phyloP scores from a whole-genome alignment of 495 filamentous ascomycete species.

The Podospora conica region DNA sequence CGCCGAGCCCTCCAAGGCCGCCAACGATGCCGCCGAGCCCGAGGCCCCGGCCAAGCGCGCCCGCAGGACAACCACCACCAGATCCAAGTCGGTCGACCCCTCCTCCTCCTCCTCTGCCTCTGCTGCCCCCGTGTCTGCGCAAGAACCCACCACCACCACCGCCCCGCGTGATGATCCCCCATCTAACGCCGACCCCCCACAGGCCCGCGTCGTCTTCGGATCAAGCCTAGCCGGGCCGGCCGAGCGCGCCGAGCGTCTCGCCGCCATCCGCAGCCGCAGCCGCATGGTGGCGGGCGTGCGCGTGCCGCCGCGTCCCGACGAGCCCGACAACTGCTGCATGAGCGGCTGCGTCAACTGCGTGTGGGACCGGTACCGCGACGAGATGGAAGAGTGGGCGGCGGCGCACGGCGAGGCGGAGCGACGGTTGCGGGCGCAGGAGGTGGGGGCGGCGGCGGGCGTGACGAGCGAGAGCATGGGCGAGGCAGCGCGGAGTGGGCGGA shows the following conservation, averaged over 20 bases:
- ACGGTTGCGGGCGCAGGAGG: conserved; percentile 29
- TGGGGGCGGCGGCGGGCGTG: conserved; percentile 18
- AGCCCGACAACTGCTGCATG: conserved; percentile 99
- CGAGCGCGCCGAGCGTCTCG: conserved; percentile 58
- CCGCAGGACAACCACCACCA: conserved; percentile 20
- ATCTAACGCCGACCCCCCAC: conserved; percentile 38
- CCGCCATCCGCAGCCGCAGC: conserved; percentile 45
- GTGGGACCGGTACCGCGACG: conserved; percentile 86
- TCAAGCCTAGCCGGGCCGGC: conserved; percentile 59
- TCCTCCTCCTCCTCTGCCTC: conserved; percentile 10
- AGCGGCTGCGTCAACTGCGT: conserved; percentile 96
- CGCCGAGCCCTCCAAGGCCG: conserved; percentile 30
- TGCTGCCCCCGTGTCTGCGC: conserved; percentile 26
- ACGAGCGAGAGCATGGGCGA: conserved; percentile 17
- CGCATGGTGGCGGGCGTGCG: conserved; percentile 68
- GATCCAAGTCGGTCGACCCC: conserved; percentile 32
- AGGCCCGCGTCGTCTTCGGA: conserved; percentile 70
- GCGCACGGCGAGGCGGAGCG: conserved; percentile 50
- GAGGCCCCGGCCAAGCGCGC: conserved; percentile 22
- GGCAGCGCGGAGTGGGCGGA: not conserved
- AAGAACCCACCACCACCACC: not conserved
- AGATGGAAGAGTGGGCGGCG: conserved; percentile 79
- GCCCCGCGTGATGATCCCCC: not conserved
- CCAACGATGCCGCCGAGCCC: conserved; percentile 22
- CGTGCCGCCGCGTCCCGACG: conserved; percentile 75